Base-by-base conservation (phyloP, 371 early-diverging fungal genomes). In the Mucor indicus region DNA sequence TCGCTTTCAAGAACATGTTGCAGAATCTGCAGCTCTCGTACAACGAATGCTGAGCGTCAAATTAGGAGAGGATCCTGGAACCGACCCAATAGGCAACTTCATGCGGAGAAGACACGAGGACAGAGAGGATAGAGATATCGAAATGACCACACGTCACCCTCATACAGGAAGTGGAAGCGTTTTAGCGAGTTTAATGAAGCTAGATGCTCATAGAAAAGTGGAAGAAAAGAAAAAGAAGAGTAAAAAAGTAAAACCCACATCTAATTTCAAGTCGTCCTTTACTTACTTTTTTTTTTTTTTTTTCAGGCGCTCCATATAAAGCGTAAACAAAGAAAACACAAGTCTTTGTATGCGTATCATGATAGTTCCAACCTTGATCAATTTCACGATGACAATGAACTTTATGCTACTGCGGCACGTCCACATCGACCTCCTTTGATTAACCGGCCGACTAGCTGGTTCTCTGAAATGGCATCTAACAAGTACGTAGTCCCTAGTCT, bases 1-100 rank as follows among this genome's bases (percentile, higher is more conserved):
- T 16, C 52, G 67, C 1, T 75, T 71, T 44, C 75, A 65, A 30
- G 65, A 75, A 25, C 75, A 75, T 42, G 69, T 75, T 24, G 55
- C 56, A 15, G 69, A 71, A 58, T 68, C 72, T 1, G 75, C 71
- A 0, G 67, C 66, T 15, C 50, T 75, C 21, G 75, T 75, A 10
- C 56, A 70, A 37, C 65, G 67, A 1, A 71, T 75, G 69, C 35
- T 75, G 30, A 57, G 64, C 31, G 20, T 44, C 3, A 63, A 52
- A 25, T 29, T 31, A 11, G 44, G 44, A 3, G n/a, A n/a, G n/a
- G 25, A 31, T 11, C 41, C 17, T 15, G 25, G 21, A 2, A 16
- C 36, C 15, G 50, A 46, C 31, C 29, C 45, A 17, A n/a, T 50
- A 4, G 46, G 45, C 1, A 22, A 44, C 4, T 52, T 45, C 3